Percentiles rank a stretch among this genome's conserved stretches.
Evolutionary conservation across 2,329 filamentous ascomycete genomes (phyloP).

Genomic region (Fusarium verticillioides): DNA sequence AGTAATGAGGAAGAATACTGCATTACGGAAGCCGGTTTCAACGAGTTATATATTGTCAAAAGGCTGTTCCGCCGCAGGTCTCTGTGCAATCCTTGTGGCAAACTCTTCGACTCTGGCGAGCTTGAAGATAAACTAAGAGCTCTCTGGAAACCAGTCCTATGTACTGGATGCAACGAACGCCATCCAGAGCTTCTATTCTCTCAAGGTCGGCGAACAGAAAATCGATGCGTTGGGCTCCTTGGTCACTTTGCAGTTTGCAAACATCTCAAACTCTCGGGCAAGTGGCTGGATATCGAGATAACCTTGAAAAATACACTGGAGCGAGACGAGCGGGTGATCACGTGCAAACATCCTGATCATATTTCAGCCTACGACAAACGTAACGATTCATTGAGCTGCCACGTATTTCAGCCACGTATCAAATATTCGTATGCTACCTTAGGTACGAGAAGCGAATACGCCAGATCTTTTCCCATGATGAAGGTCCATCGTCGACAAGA

Average conservation of each 20-base stretch:
- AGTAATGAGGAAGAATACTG: neutral
- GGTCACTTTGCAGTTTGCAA: neutral
- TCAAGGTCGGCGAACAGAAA: neutral
- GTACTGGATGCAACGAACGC: neutral
- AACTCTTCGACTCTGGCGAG: neutral
- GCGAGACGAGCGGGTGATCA: rapidly evolving
- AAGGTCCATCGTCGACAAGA: neutral
- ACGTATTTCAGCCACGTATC: rapidly evolving
- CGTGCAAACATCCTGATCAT: neutral
- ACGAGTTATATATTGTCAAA: neutral
- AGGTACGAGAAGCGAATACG: rapidly evolving
- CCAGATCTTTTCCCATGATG: neutral
- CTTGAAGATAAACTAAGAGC: neutral
- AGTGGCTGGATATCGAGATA: neutral
- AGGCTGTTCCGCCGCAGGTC: neutral
- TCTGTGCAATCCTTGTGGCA: neutral
- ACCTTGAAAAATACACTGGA: rapidly evolving
- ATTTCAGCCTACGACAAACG: neutral
- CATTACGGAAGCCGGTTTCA: neutral
- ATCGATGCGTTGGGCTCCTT: neutral
- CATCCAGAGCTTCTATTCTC: conserved; percentile 8
- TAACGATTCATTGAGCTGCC: rapidly evolving
- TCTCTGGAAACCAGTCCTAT: neutral
- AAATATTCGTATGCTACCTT: rapidly evolving
- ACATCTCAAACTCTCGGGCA: neutral